phyloP scores from a whole-genome alignment of 768 basidiomycete genomes.

The Mycena rebaudengoi region DNA sequence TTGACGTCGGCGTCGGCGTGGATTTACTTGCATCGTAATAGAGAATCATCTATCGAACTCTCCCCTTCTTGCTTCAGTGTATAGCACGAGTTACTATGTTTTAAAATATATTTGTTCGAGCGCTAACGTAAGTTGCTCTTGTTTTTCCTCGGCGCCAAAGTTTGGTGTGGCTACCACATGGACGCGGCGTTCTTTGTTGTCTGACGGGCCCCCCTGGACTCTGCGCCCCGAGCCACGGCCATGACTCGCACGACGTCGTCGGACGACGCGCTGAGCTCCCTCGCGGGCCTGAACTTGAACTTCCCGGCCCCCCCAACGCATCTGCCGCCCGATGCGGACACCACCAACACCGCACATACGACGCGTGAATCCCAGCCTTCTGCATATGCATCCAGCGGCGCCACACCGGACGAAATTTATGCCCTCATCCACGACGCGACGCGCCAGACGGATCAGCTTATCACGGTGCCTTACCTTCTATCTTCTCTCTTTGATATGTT shows the following conservation, averaged over 20 bases:
- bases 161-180: constrained; percentile 1
- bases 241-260: constrained; percentile 9
- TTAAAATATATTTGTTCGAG: too few relatives aligned
- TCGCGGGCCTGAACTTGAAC: constrained; percentile 18
- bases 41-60: too few relatives aligned
- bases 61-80: too few relatives aligned
- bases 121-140: background rate
- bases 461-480: background rate
- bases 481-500: background rate
- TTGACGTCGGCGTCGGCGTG: too few relatives aligned
- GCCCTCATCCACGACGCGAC: constrained; percentile 20
- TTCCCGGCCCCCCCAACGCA: background rate
- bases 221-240: background rate
- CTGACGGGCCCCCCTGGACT: background rate
- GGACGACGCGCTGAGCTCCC: constrained; percentile 22
- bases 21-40: too few relatives aligned
- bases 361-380: constrained; percentile 13
- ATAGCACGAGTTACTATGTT: too few relatives aligned
- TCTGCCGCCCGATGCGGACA: constrained; percentile 6
- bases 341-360: too few relatives aligned
- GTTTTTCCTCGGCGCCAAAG: background rate
- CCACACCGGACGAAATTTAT: constrained; percentile 13
- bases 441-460: constrained; percentile 19
- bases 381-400: background rate
- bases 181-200: background rate